Percentiles rank a stretch among this genome's conserved stretches.
phyloP scores from a whole-genome alignment of 2,329 filamentous ascomycete genomes.

The Penicillium vulpinum region DNA sequence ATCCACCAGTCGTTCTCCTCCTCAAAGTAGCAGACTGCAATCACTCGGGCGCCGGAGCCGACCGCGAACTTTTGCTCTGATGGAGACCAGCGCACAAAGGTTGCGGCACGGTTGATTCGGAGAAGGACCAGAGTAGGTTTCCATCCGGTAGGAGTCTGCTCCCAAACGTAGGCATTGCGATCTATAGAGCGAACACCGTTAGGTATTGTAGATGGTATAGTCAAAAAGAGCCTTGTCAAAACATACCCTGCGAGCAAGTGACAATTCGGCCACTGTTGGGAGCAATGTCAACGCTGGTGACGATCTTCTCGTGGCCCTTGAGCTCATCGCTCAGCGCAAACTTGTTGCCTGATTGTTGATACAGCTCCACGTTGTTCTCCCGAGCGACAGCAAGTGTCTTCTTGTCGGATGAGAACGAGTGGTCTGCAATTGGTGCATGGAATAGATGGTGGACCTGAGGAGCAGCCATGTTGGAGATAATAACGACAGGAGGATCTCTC shows the following conservation, averaged over 20 bases:
- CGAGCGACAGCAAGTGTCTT: conserved; percentile 85
- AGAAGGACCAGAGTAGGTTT: conserved; percentile 96
- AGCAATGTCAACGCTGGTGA: conserved; percentile 95
- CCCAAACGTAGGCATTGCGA: conserved; percentile 97
- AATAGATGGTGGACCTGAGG: conserved; percentile 97
- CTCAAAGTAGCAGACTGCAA: conserved; percentile 97
- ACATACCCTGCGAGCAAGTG: conserved; percentile 87
- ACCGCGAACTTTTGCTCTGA: conserved; percentile 97
- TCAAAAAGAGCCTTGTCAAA: not conserved
- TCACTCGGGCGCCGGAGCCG: conserved; percentile 90
- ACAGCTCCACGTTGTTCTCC: conserved; percentile 88
- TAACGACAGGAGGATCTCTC: conserved; percentile 93
- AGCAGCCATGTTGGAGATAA: conserved; percentile 64
- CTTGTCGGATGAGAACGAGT: conserved; percentile 94
- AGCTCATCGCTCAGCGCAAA: conserved; percentile 89
- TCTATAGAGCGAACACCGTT: conserved; percentile 54
- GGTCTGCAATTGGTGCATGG: conserved; percentile 92
- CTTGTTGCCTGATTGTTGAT: conserved; percentile 68
- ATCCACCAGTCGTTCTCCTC: conserved; percentile 99
- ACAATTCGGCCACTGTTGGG: conserved; percentile 89
- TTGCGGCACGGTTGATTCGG: conserved; percentile 93
- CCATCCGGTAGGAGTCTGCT: conserved; percentile 86
- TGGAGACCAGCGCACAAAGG: conserved; percentile 95
- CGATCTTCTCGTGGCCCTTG: conserved; percentile 94
- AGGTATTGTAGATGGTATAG: not conserved